Conservation (phyloP, 2,329 filamentous ascomycete species). For the Penicillium sp. region DNA sequence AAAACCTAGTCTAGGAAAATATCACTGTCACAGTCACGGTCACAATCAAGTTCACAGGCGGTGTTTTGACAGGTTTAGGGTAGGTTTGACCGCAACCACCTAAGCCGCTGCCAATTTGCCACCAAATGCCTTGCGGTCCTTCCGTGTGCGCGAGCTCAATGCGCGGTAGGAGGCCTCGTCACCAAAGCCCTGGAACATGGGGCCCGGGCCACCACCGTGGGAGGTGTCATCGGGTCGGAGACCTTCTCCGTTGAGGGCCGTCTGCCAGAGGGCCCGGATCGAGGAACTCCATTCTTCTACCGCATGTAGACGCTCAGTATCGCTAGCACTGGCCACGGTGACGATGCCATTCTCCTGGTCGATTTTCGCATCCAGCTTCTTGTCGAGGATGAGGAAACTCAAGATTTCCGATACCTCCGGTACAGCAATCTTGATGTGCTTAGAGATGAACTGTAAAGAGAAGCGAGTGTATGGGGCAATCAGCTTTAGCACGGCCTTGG, state of each 20-base stretch:
- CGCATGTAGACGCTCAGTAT: slow-evolving; percentile 70
- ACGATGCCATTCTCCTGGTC: slow-evolving; percentile 86
- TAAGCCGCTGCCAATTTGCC: slow-evolving; percentile 5
- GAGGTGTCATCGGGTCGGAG: slow-evolving; percentile 51
- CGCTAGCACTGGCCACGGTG: slow-evolving; percentile 74
- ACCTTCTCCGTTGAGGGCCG: slow-evolving; percentile 76
- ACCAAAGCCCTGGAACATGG: slow-evolving; percentile 38
- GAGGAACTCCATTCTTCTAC: slow-evolving; percentile 74
- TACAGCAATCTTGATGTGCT: slow-evolving; percentile 82
- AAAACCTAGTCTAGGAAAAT: not conserved
- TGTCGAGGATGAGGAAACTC: slow-evolving; percentile 90
- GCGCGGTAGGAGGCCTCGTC: slow-evolving; percentile 29
- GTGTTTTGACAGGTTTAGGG: no score
- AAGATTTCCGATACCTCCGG: slow-evolving; percentile 92
- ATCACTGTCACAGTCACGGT: no score
- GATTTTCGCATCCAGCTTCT: slow-evolving; percentile 83
- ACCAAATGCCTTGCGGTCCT: slow-evolving; percentile 25
- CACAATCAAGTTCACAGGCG: not conserved
- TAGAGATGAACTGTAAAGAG: slow-evolving; percentile 83
- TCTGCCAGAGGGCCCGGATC: slow-evolving; percentile 69
- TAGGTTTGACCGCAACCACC: not conserved
- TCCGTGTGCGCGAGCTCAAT: slow-evolving; percentile 27
- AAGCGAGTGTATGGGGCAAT: slow-evolving; percentile 95
- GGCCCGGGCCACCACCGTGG: slow-evolving; percentile 26
- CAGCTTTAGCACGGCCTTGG: slow-evolving; percentile 89